These are phyloP conservation scores for Kandelia obovata DNA, from an alignment of 345 rosid species.

Conservation along the genomic window DNA sequence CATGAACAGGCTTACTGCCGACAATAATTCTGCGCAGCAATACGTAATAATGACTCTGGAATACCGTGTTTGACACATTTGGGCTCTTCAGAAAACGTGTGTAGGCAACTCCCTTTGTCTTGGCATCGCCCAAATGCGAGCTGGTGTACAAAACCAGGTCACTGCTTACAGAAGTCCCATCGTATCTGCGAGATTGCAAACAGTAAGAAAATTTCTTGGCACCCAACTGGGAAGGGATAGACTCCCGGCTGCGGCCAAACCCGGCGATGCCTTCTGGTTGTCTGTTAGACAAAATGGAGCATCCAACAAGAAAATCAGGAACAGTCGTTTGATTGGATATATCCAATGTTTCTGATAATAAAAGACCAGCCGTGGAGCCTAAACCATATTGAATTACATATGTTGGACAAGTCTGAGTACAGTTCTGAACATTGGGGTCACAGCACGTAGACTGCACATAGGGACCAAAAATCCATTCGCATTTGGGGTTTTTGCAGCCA, in stretches of 20 bases:
- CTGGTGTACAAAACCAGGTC: conserved; percentile 55
- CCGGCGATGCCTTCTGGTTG: conserved; percentile 94
- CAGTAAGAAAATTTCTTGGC: conserved; percentile 78
- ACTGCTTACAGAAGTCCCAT: conserved; percentile 51
- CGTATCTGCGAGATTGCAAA: conserved; percentile 58
- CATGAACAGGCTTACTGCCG: conserved; percentile 50
- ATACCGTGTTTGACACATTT: conserved; percentile 24
- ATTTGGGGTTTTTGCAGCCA: conserved; percentile 70
- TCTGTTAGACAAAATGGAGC: conserved; percentile 64
- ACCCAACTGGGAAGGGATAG: conserved; percentile 70
- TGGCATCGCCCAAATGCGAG: conserved; percentile 34
- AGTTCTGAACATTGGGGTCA: conserved; percentile 36
- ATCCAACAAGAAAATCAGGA: conserved; percentile 63
- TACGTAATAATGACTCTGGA: conserved; percentile 58
- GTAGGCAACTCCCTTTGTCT: conserved; percentile 49
- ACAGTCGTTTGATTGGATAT: conserved; percentile 39
- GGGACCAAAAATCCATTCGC: conserved; percentile 52
- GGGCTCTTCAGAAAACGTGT: conserved; percentile 64
- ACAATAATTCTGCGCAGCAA: conserved; percentile 55
- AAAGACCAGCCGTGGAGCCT: conserved; percentile 73
- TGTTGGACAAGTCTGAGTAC: conserved; percentile 68
- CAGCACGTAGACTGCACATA: conserved; percentile 45
- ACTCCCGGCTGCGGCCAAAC: conserved; percentile 71
- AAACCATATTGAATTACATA: conserved; percentile 67
- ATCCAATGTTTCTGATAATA: conserved; percentile 50